Base-by-base conservation (phyloP, 2,329 filamentous ascomycete species). In the Fusarium multiceps region DNA sequence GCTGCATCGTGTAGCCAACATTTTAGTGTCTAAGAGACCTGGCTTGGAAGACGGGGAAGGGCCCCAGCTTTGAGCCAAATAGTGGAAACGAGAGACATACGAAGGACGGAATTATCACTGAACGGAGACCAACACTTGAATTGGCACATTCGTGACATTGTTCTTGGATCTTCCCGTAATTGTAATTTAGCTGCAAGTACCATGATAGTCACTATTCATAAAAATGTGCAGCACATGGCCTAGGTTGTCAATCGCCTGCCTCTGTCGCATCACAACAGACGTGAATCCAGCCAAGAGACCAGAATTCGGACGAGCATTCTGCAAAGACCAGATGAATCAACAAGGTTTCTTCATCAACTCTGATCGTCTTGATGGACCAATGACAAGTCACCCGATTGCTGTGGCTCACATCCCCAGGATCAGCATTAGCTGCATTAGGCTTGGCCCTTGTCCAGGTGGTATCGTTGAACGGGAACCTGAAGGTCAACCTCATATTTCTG, bases 401-500 rank as follows among this genome's bases (percentile, higher is more conserved):
- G 58, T 68, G 57, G 62, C 37, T 51, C 54, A 45, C n/a, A 11
- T 28, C 16, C 37, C 21, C 34, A 46, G 41, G 25, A 32, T 47
- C 42, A 55, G 70, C 37, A 51, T 74, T 74, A 74, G 68, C 72
- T 74, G 61, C 61, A 71, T 74, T 72, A 47, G 72, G 72, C 47
- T 60, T 75, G 65, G 59, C 59, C 67, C 68, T 59, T 55, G 67
- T 62, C 48, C 13, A 67, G 60, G 53, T 63, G 30, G 21, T 54
- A 61, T 69, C 42, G 59, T 62, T 63, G 58, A 72, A 43, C 34
- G 12, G 9, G 32, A 45, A 70, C 59, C 60, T 60, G 55, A 68
- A 47, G 56, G 68, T 67, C 61, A 74, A 75, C 74, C 71, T 75
- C 71, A 75, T 75, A 75, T 75, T 74, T 75, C 74, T 72, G 72